phyloP scores from a whole-genome alignment of 805 yeast species.

The Yarrowia alimentaria region DNA sequence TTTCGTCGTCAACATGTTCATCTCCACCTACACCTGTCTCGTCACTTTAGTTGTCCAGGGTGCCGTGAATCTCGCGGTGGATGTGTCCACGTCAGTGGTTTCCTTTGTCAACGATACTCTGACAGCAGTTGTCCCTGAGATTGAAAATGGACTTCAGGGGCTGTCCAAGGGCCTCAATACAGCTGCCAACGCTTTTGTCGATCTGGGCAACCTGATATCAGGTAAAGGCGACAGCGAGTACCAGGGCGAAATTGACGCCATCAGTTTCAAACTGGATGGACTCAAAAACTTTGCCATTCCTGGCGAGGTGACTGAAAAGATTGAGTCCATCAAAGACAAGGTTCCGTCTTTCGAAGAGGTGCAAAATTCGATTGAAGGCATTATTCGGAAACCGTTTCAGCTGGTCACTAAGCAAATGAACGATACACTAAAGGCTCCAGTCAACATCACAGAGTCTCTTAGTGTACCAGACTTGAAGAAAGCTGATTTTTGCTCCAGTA shows the following conservation, averaged over 20 bases:
- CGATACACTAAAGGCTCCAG: background rate
- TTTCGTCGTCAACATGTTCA: conserved; percentile 65
- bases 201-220: conserved; percentile 56
- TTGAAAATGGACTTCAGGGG: conserved; percentile 65
- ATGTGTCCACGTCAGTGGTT: conserved; percentile 65
- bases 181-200: conserved; percentile 50
- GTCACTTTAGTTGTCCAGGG: conserved; percentile 72
- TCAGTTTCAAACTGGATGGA: conserved; percentile 57
- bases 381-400: conserved; percentile 60
- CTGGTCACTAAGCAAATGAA: conserved; percentile 1
- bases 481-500: background rate
- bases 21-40: conserved; percentile 87
- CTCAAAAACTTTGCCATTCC: conserved; percentile 66
- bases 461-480: background rate
- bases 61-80: conserved; percentile 66
- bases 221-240: conserved; percentile 38
- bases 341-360: conserved; percentile 68
- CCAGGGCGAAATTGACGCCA: conserved; percentile 44
- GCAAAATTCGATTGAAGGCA: conserved; percentile 53
- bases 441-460: conserved; percentile 4
- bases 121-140: conserved; percentile 51
- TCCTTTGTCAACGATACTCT: conserved; percentile 61
- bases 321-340: conserved; percentile 51
- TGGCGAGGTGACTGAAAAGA: conserved; percentile 54
- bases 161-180: conserved; percentile 58